phyloP scores from a whole-genome alignment of 257 asterid species.

The Solanum habrochaites region DNA sequence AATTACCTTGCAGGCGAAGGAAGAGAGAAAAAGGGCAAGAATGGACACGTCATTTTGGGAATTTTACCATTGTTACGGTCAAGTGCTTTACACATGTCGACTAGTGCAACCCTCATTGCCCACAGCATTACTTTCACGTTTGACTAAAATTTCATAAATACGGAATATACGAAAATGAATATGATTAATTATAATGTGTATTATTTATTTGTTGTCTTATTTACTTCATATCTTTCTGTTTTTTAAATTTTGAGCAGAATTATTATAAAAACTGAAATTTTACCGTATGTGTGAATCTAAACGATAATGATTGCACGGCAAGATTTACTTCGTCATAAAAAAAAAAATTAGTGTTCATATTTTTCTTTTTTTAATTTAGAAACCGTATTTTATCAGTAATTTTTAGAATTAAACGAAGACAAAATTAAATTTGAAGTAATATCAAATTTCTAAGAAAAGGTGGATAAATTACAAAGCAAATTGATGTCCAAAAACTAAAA shows the following conservation, averaged over 20 bases:
- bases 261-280: rapidly evolving
- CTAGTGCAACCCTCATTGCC: not conserved
- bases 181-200: not conserved
- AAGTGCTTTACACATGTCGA: not conserved
- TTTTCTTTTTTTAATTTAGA: not conserved
- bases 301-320: rapidly evolving
- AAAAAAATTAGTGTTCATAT: not conserved
- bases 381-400: not conserved
- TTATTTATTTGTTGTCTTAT: too few relatives aligned
- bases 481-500: not conserved
- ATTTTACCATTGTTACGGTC: not conserved
- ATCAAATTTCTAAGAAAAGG: not conserved
- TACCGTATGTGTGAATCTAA: rapidly evolving
- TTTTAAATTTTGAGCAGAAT: not conserved
- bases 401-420: not conserved
- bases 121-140: not conserved
- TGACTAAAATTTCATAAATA: not conserved
- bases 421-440: not conserved
- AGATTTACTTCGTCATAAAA: rapidly evolving
- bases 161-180: not conserved
- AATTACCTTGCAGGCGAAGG: conserved; percentile 8
- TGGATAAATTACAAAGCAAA: not conserved
- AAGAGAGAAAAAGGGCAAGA: not conserved
- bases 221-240: too few relatives aligned
- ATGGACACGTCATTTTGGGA: not conserved